A percentile compares a stretch with the other conserved stretches of the same genome.
Evolutionary conservation across 2,329 filamentous ascomycete species (phyloP).

Genomic region (Diplodia scrobiculata): DNA sequence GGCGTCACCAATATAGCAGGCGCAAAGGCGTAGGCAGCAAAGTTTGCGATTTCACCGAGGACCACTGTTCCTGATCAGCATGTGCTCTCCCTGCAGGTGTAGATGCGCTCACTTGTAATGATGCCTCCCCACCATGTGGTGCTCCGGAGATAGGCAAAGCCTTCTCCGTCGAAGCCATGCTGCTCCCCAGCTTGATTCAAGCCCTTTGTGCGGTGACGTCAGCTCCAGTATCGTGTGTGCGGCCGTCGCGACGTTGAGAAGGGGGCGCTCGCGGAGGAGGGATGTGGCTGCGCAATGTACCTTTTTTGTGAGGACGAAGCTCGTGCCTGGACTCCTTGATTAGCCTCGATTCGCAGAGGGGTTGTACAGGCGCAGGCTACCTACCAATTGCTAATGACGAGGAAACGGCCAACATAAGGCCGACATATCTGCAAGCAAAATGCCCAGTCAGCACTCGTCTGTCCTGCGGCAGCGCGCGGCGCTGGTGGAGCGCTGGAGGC

Average conservation of each 20-base stretch:
- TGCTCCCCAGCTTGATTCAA: constrained; percentile 86
- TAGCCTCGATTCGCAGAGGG: constrained; percentile 28
- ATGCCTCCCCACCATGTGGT: constrained; percentile 99
- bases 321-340: constrained; percentile 64
- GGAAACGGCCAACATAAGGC: constrained; percentile 45
- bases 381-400: constrained; percentile 47
- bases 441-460: not conserved
- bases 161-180: constrained; percentile 96
- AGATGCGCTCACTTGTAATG: constrained; percentile 67
- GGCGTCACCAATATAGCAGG: constrained; percentile 98
- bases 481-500: not conserved
- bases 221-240: constrained; percentile 28
- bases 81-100: not conserved
- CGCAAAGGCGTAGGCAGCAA: constrained; percentile 96
- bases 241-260: not conserved
- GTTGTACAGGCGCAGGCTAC: constrained; percentile 19
- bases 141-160: constrained; percentile 89
- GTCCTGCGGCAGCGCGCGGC: not conserved
- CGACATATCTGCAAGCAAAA: constrained; percentile 42
- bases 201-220: constrained; percentile 58
- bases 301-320: constrained; percentile 99
- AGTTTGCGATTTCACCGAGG: constrained; percentile 92
- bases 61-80: constrained; percentile 64
- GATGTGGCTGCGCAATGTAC: constrained; percentile 52
- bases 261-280: constrained; percentile 8